Conservation (phyloP, 2,329 filamentous ascomycete species). For the Claviceps digitariae region DNA sequence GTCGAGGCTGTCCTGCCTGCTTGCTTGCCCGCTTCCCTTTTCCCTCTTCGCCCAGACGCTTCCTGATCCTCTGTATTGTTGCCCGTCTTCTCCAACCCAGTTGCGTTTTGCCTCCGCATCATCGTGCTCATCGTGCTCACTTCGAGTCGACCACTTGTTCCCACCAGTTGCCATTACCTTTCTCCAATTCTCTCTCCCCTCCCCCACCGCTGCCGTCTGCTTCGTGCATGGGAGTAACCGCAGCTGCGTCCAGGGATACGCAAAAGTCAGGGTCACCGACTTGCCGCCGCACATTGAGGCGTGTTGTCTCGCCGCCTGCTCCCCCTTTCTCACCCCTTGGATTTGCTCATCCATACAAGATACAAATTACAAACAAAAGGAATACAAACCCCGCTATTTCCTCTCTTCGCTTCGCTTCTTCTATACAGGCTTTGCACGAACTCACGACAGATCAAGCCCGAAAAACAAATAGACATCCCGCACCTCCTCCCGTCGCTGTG, state of each 20-base stretch:
- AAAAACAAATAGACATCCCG: background rate
- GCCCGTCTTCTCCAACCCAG: too few relatives aligned
- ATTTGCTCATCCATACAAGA: background rate
- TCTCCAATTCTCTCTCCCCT: background rate
- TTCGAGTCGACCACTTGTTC: background rate
- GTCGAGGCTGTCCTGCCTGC: background rate
- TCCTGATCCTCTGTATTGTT: background rate
- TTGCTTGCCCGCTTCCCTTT: background rate
- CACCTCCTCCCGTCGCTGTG: background rate
- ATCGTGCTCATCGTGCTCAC: background rate
- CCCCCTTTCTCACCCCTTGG: too few relatives aligned
- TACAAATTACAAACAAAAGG: background rate
- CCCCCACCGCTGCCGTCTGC: background rate
- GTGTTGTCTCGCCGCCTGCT: conserved; percentile 1
- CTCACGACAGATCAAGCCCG: too few relatives aligned
- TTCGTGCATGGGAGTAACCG: conserved; percentile 1
- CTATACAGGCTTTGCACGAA: background rate
- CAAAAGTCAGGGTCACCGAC: background rate
- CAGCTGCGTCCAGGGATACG: background rate
- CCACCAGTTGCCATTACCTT: background rate
- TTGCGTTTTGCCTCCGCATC: background rate
- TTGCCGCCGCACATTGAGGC: conserved; percentile 1
- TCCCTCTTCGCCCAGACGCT: background rate
- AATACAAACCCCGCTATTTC: too few relatives aligned
- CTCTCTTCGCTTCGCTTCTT: background rate